phyloP scores from a whole-genome alignment of 2,329 filamentous ascomycete species.

The Nigrospora osmanthi region DNA sequence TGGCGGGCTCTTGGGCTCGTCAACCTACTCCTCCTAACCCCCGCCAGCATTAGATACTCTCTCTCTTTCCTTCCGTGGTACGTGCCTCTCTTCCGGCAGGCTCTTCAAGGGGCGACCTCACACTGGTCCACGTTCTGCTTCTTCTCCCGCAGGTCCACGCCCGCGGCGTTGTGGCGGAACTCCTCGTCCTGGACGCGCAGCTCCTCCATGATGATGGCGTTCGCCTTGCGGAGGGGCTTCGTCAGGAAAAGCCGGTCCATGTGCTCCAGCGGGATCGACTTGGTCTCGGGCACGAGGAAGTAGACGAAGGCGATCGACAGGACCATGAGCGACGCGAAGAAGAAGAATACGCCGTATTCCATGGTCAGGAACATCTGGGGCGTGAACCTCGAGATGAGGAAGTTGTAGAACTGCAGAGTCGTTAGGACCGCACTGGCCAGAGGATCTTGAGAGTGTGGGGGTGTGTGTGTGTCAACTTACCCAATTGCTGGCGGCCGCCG shows the following conservation, averaged over 20 bases:
- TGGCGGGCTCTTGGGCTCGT: too few species aligned
- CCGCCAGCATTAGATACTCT: too few species aligned
- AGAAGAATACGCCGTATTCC: constrained; percentile 60
- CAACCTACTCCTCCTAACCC: too few species aligned
- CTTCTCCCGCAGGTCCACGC: constrained; percentile 7
- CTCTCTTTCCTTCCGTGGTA: too few species aligned
- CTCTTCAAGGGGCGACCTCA: too few species aligned
- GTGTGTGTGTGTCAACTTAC: too few species aligned
- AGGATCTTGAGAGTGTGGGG: neutral
- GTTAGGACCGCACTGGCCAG: neutral
- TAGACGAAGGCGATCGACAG: constrained; percentile 50
- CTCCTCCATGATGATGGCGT: constrained; percentile 34
- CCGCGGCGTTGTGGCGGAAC: constrained; percentile 19
- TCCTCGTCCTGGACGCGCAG: constrained; percentile 26
- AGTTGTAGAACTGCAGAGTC: constrained; percentile 51
- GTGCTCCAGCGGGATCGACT: constrained; percentile 54
- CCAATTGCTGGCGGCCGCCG: constrained; percentile 63
- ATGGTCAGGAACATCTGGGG: constrained; percentile 54
- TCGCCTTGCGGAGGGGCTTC: constrained; percentile 35
- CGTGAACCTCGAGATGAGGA: constrained; percentile 60
- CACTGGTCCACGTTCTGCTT: constrained; percentile 5
- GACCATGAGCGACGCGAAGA: constrained; percentile 59
- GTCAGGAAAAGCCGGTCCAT: constrained; percentile 55
- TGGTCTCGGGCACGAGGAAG: constrained; percentile 59
- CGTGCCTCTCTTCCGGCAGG: too few species aligned